Base-by-base conservation (phyloP, 345 rosid genomes). In the Heritiera fomes region DNA sequence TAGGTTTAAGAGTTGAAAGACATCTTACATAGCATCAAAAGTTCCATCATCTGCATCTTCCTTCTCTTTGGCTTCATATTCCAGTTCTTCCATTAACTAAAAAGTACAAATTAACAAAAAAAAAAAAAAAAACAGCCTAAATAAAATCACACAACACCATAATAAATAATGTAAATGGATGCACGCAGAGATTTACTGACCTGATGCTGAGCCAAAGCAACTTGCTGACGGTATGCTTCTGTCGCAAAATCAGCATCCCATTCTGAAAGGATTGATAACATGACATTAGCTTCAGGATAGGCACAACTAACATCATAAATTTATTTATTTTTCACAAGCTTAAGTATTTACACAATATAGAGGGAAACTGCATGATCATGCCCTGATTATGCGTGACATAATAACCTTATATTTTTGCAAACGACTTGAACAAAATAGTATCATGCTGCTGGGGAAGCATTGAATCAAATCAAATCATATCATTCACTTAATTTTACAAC, bases 171-270 rank as follows among this genome's bases (percentile, higher is more conserved):
- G 41, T 53, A 53, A 53, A 53, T 18, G 47, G 30, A 5, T 17
- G 17, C 34, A 53, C 17, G 40, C 47, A 72, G 14, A 52, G 59
- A 9, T 53, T 34, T 59, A 85, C 86, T 73, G 13, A 97, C 99
- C 90, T 94, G 99, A 85, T 97, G 92, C 77, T 93, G 98, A 78
- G 98, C 93, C 85, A 97, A 87, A 64, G 87, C 88, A 83, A 97
- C 99, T 87, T 97, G 92, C 84, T 97, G 98, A 78, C 98, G 85
- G 82, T 97, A 97, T n/a, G 97, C 99, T 91, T 94, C 97, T 6
- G 99, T 97, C 15, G 99, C 99, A 89, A 97, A 90, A 84, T 97
- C 99, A 82, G 99, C 93, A 90, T 97, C 99, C 99, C 99, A 97
- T 56, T 89, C 99, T 97, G 88, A 80, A 78, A 55, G 14, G 75